Conservation (phyloP, 2,329 filamentous ascomycete species). For the Cytospora schulzeri region DNA sequence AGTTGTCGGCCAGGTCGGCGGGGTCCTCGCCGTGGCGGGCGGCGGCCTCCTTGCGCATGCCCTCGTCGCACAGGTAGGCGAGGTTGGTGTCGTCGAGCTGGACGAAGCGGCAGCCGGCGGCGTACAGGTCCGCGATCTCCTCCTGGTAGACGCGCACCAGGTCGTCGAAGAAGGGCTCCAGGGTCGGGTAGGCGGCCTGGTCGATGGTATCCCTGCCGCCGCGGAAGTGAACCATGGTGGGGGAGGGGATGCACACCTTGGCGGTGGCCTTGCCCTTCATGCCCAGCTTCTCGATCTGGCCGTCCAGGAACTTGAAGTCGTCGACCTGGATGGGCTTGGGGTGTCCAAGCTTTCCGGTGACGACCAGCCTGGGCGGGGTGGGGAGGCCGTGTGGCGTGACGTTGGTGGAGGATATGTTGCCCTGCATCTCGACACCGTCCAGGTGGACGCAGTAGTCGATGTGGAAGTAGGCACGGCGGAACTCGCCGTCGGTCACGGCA, state of each 20-base stretch:
- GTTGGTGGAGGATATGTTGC: slow-evolving; percentile 45
- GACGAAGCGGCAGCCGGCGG: slow-evolving; percentile 57
- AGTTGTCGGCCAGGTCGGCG: slow-evolving; percentile 50
- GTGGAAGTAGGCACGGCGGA: slow-evolving; percentile 60
- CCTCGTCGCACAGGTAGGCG: slow-evolving; percentile 59
- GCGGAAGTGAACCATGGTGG: slow-evolving; percentile 64
- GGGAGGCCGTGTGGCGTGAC: slow-evolving; percentile 49
- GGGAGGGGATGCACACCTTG: slow-evolving; percentile 60
- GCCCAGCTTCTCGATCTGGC: slow-evolving; percentile 42
- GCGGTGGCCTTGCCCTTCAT: slow-evolving; percentile 42
- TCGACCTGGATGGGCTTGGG: slow-evolving; percentile 57
- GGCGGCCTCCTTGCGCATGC: slow-evolving; percentile 56
- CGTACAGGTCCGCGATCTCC: slow-evolving; percentile 54
- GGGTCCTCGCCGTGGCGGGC: slow-evolving; percentile 53
- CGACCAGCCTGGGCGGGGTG: slow-evolving; percentile 55
- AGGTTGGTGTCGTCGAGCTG: slow-evolving; percentile 63
- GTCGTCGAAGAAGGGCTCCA: slow-evolving; percentile 59
- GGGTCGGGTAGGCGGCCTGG: slow-evolving; percentile 53
- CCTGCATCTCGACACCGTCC: slow-evolving; percentile 54
- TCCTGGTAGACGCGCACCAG: slow-evolving; percentile 57
- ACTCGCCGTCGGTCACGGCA: slow-evolving; percentile 58
- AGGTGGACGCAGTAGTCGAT: slow-evolving; percentile 60
- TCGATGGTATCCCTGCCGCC: slow-evolving; percentile 56
- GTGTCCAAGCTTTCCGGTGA: slow-evolving; percentile 57
- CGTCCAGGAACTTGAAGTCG: slow-evolving; percentile 57